A percentile compares a stretch with the other conserved stretches of the same genome.
These are phyloP conservation scores for Collybia sp. DNA, from an alignment of 768 basidiomycete species.

Conservation along the genomic window DNA sequence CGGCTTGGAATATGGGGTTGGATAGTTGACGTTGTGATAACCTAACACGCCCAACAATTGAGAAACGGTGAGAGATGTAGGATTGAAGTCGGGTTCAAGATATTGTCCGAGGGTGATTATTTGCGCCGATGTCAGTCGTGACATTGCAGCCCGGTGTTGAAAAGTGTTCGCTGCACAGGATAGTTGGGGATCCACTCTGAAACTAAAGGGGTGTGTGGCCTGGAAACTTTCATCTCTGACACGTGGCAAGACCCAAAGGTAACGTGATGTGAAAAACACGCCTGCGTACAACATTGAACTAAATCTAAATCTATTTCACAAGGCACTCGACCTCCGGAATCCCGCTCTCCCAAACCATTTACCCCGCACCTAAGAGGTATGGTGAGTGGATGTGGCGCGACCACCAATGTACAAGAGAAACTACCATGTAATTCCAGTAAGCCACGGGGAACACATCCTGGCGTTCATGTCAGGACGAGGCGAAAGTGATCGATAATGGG, in stretches of 20 bases:
- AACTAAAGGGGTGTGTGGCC: too few relatives aligned
- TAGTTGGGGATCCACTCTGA: too few relatives aligned
- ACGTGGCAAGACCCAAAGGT: constrained; percentile 1
- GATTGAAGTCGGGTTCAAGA: constrained; percentile 75
- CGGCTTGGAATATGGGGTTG: constrained; percentile 70
- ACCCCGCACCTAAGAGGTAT: constrained; percentile 30
- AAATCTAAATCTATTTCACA: neutral
- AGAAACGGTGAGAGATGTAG: constrained; percentile 68
- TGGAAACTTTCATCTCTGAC: neutral
- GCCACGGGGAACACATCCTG: constrained; percentile 67
- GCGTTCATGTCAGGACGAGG: constrained; percentile 6
- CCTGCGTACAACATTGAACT: neutral
- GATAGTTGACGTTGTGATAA: constrained; percentile 72
- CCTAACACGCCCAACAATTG: constrained; percentile 75
- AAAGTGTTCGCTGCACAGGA: neutral
- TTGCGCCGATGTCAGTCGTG: constrained; percentile 73
- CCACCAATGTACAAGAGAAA: constrained; percentile 4
- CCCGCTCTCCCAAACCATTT: constrained; percentile 40
- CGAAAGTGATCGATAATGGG: too few relatives aligned
- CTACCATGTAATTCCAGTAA: constrained; percentile 76
- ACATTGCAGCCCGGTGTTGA: constrained; percentile 39
- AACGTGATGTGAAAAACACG: neutral
- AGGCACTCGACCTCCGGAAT: constrained; percentile 18
- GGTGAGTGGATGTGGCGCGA: constrained; percentile 3
- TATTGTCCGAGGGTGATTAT: constrained; percentile 74